phyloP scores from a whole-genome alignment of 2,329 filamentous ascomycete genomes.

The Orbilia blumenaviensis region DNA sequence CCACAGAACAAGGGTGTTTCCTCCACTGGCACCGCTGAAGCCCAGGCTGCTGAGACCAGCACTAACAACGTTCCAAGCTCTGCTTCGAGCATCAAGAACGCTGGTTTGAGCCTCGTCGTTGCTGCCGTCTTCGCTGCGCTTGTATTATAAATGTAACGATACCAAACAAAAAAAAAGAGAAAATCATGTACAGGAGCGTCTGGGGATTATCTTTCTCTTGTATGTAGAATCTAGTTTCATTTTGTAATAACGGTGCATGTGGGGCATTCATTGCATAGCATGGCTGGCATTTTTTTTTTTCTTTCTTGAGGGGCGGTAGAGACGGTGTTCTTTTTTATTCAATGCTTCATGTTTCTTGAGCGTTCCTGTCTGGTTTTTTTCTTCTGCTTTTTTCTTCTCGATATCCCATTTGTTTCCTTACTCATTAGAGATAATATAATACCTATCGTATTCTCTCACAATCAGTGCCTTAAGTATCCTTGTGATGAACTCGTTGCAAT shows the following conservation, averaged over 20 bases:
- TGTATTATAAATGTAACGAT: conserved; percentile 48
- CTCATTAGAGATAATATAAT: conserved; percentile 34
- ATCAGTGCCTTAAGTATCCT: not conserved
- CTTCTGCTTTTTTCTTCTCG: not conserved
- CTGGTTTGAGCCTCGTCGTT: conserved; percentile 27
- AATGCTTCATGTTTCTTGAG: conserved; percentile 38
- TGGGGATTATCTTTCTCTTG: not conserved
- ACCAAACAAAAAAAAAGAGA: conserved; percentile 9
- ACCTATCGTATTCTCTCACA: conserved; percentile 20
- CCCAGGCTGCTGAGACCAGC: conserved; percentile 16
- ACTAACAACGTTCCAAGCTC: conserved; percentile 18
- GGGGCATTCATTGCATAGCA: conserved; percentile 55
- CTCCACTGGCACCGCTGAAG: not conserved
- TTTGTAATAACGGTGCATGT: conserved; percentile 55
- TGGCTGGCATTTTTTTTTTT: conserved; percentile 36
- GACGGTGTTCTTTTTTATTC: not conserved
- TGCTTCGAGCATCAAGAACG: conserved; percentile 38
- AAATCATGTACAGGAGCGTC: not conserved
- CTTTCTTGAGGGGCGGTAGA: conserved; percentile 10
- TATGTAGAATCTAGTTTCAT: conserved; percentile 24
- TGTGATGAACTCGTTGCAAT: not conserved
- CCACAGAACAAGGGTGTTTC: conserved; percentile 44
- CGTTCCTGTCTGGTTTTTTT: conserved; percentile 15
- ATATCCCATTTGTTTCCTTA: conserved; percentile 38
- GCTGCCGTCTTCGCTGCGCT: conserved; percentile 42